Percentiles rank a stretch among this genome's conserved stretches.
Evolutionary conservation across 177 flowering plant genomes (phyloP).

Genomic region (Telopea speciosissima): DNA sequence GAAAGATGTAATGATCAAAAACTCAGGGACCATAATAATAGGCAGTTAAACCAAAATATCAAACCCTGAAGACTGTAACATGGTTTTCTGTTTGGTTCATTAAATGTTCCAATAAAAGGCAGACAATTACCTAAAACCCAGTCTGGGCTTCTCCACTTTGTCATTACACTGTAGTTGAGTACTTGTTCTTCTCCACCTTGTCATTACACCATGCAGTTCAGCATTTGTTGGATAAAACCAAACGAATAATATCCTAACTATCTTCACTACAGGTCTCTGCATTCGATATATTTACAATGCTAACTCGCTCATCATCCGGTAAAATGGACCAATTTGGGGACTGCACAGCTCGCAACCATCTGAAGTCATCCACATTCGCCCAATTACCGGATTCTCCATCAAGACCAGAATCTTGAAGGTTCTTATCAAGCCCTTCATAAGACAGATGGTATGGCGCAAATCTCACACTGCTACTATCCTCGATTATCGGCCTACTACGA

Average conservation of each 20-base stretch:
- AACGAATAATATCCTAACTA: neutral
- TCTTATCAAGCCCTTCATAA: conserved; percentile 62
- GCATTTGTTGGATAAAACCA: neutral
- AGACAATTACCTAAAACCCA: neutral
- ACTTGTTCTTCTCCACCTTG: neutral
- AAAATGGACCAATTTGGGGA: conserved; percentile 85
- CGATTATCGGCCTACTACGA: conserved; percentile 82
- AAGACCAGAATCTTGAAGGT: conserved; percentile 53
- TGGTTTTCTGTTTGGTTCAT: neutral
- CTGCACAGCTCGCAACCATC: conserved; percentile 75
- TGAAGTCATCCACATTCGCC: conserved; percentile 86
- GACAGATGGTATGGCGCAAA: conserved; percentile 74
- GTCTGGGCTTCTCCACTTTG: neutral
- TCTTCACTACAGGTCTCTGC: conserved; percentile 7
- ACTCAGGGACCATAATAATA: neutral
- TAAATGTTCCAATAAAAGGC: neutral
- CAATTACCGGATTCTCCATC: conserved; percentile 79
- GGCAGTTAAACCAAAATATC: neutral
- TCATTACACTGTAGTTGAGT: neutral
- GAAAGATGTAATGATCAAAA: neutral
- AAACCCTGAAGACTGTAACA: neutral
- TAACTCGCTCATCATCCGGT: conserved; percentile 56
- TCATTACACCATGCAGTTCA: neutral
- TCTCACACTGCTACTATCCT: conserved; percentile 61
- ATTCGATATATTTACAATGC: conserved; percentile 24